Evolutionary conservation across 768 basidiomycete genomes (phyloP).

Genomic region (Sutorius australiensis): DNA sequence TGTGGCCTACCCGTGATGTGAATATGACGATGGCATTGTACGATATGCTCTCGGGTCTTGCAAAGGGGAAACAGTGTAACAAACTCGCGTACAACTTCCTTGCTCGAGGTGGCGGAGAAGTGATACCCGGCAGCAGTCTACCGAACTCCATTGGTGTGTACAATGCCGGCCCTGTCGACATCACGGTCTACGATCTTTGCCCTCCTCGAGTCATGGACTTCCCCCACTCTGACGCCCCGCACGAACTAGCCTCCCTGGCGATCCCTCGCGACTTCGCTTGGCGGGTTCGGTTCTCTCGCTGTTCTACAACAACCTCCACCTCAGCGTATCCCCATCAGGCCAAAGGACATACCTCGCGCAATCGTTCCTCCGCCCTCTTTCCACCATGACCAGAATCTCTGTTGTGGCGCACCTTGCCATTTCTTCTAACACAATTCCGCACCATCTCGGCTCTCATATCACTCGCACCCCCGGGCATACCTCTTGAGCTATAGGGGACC

Average conservation of each 20-base stretch:
- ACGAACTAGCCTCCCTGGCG: constrained; percentile 44
- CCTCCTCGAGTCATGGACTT: constrained; percentile 71
- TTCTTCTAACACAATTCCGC: constrained; percentile 62
- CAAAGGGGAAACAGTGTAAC: constrained; percentile 81
- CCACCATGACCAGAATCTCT: constrained; percentile 71
- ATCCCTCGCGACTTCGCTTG: constrained; percentile 30
- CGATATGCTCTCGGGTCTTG: constrained; percentile 83
- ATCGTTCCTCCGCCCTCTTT: constrained; percentile 75
- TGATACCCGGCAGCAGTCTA: constrained; percentile 56
- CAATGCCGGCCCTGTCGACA: constrained; percentile 50
- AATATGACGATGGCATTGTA: constrained; percentile 77
- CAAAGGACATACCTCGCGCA: constrained; percentile 77
- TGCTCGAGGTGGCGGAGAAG: constrained; percentile 68
- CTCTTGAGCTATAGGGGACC: constrained; percentile 86
- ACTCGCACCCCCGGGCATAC: constrained; percentile 75
- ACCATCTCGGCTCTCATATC: constrained; percentile 77
- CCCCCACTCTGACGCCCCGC: constrained; percentile 44
- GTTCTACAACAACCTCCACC: constrained; percentile 30
- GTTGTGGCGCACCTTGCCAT: constrained; percentile 76
- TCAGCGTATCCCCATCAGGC: constrained; percentile 45
- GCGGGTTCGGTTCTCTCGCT: too few species aligned
- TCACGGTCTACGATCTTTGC: constrained; percentile 79
- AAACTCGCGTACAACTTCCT: constrained; percentile 89
- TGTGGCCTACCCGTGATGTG: constrained; percentile 76
- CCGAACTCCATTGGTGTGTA: constrained; percentile 35